phyloP scores from a whole-genome alignment of 768 basidiomycete genomes.

The Phanerodontia chrysosporium region DNA sequence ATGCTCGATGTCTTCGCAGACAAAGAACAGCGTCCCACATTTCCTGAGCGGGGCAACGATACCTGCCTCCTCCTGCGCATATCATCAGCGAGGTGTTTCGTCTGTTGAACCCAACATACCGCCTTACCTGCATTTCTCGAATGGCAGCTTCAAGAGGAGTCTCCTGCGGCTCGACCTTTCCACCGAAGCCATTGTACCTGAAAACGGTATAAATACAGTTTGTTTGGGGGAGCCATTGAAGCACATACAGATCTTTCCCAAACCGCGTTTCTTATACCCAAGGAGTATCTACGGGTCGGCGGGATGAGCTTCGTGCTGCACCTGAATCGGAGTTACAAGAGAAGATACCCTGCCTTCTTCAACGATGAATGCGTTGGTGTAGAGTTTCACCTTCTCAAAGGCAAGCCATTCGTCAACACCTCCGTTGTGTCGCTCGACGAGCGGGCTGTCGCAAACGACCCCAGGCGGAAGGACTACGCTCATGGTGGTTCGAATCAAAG shows the following conservation, averaged over 20 bases:
- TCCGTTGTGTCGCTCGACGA: conserved; percentile 30
- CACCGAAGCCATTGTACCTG: conserved; percentile 90
- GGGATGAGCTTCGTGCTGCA: not conserved
- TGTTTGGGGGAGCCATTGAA: no score
- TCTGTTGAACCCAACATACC: not conserved
- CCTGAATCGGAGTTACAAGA: not conserved
- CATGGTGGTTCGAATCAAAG: not conserved
- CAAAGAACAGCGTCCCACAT: conserved; percentile 64
- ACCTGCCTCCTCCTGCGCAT: conserved; percentile 74
- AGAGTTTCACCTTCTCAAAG: conserved; percentile 39
- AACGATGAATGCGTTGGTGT: conserved; percentile 70
- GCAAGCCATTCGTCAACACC: conserved; percentile 49
- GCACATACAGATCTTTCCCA: conserved; percentile 53
- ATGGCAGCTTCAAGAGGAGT: conserved; percentile 62
- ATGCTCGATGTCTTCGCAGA: conserved; percentile 46
- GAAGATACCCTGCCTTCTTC: conserved; percentile 32
- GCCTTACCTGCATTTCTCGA: conserved; percentile 63
- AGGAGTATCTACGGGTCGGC: conserved; percentile 52
- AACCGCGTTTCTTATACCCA: conserved; percentile 81
- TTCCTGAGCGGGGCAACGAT: conserved; percentile 61
- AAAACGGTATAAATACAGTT: not conserved
- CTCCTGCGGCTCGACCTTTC: conserved; percentile 79
- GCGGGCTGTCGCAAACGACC: conserved; percentile 19
- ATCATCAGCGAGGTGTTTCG: not conserved
- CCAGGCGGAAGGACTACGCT: conserved; percentile 38